Conservation (phyloP, 805 yeast species). For the Scheffersomyces ergatensis region DNA sequence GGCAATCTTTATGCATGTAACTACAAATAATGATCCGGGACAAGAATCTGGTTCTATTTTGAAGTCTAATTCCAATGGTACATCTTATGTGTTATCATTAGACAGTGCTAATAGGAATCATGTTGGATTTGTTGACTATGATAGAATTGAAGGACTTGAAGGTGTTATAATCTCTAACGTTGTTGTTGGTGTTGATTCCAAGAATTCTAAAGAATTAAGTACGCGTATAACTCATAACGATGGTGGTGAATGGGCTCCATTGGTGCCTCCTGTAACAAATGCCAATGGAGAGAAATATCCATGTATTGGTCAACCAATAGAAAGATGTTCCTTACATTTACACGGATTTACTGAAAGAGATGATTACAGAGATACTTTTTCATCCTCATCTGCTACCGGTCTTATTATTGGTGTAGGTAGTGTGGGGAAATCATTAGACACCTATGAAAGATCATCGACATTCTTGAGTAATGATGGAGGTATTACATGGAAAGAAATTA, state of each 20-base stretch:
- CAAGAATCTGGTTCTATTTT: slow-evolving; percentile 74
- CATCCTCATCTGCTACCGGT: slow-evolving; percentile 89
- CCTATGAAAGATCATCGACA: slow-evolving; percentile 53
- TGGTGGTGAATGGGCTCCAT: slow-evolving; percentile 80
- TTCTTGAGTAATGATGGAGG: slow-evolving; percentile 91
- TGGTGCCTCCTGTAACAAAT: slow-evolving; percentile 69
- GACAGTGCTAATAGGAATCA: slow-evolving; percentile 71
- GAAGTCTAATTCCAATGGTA: slow-evolving; percentile 90
- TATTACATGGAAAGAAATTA: slow-evolving; percentile 76
- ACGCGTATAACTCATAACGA: slow-evolving; percentile 83
- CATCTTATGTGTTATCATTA: slow-evolving; percentile 70
- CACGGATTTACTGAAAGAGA: slow-evolving; percentile 89
- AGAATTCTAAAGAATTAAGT: slow-evolving; percentile 56
- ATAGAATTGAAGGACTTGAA: slow-evolving; percentile 76
- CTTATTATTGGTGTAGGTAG: slow-evolving; percentile 90
- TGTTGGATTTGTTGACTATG: slow-evolving; percentile 84
- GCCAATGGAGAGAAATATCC: slow-evolving; percentile 53
- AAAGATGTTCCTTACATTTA: slow-evolving; percentile 74
- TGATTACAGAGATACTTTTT: slow-evolving; percentile 80
- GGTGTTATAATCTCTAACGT: slow-evolving; percentile 78
- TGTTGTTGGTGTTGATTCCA: slow-evolving; percentile 39
- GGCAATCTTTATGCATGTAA: slow-evolving; percentile 79
- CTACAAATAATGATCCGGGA: slow-evolving; percentile 51
- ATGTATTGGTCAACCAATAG: slow-evolving; percentile 51
- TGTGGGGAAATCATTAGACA: slow-evolving; percentile 64